Conservation (phyloP, 495 filamentous ascomycete genomes). For the Cercophora samala region DNA sequence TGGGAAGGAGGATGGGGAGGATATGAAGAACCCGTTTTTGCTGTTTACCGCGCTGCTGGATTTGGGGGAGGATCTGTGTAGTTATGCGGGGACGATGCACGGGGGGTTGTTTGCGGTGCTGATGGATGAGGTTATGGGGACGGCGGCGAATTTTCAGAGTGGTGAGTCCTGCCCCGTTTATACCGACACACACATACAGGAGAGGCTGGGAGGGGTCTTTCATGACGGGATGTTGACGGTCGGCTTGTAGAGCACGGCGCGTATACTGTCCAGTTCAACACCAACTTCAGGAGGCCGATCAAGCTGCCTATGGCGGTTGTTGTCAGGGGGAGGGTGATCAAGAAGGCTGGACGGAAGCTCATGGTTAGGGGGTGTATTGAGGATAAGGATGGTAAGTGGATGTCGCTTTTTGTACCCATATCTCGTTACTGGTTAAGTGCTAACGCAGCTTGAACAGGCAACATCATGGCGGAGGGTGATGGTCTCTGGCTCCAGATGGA, state of each 20-base stretch:
- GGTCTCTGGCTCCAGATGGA: slow-evolving; percentile 19
- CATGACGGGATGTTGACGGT: not conserved
- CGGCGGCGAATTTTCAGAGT: slow-evolving; percentile 23
- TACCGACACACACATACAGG: no score
- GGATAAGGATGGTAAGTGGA: slow-evolving; percentile 12
- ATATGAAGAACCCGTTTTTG: slow-evolving; percentile 22
- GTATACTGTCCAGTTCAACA: slow-evolving; percentile 26
- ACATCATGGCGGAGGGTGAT: slow-evolving; percentile 22
- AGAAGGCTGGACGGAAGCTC: slow-evolving; percentile 24
- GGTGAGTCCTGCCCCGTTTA: no score
- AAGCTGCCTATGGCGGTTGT: slow-evolving; percentile 22
- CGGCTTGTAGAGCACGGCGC: slow-evolving; percentile 16
- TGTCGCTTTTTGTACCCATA: not conserved
- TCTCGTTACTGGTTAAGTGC: not conserved
- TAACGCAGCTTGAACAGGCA: slow-evolving; percentile 11
- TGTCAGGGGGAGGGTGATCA: slow-evolving; percentile 23
- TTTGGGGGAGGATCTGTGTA: slow-evolving; percentile 25
- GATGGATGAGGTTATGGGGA: slow-evolving; percentile 29
- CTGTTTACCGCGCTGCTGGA: slow-evolving; percentile 29
- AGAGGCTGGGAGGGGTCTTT: slow-evolving; percentile 4
- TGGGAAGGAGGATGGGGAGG: slow-evolving; percentile 22
- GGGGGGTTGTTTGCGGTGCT: slow-evolving; percentile 24
- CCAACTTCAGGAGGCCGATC: slow-evolving; percentile 18
- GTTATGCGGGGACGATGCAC: slow-evolving; percentile 21
- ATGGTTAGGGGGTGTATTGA: slow-evolving; percentile 24